These are phyloP conservation scores for Trametes cingulata DNA, from an alignment of 768 basidiomycete species.

Conservation along the genomic window DNA sequence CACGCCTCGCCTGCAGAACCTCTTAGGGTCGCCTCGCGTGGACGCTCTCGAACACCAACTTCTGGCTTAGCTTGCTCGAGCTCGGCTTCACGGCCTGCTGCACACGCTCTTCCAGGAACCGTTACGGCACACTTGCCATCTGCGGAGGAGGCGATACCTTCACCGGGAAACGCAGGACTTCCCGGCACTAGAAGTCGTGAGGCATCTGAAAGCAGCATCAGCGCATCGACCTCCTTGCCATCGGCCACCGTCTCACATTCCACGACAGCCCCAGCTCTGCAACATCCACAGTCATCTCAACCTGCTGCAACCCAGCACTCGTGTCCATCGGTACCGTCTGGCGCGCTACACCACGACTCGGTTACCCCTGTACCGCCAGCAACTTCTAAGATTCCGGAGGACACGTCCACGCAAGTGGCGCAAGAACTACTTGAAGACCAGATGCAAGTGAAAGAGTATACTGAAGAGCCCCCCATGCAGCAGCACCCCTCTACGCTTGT, in stretches of 20 bases:
- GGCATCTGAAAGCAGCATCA: background rate
- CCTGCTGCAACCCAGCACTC: background rate
- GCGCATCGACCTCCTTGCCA: background rate
- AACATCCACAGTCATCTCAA: background rate
- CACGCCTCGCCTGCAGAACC: background rate
- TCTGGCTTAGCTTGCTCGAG: background rate
- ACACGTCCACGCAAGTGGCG: background rate
- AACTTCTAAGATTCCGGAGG: background rate
- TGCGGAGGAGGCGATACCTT: background rate
- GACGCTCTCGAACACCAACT: background rate
- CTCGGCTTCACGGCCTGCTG: too few relatives aligned
- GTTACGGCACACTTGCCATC: background rate
- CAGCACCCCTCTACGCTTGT: background rate
- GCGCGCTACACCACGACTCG: slow-evolving; percentile 2
- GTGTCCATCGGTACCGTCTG: background rate
- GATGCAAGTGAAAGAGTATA: background rate
- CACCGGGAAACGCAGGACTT: background rate
- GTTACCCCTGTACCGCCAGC: background rate
- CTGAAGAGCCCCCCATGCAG: background rate
- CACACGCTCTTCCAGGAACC: background rate
- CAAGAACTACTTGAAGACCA: background rate
- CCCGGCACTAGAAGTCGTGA: background rate
- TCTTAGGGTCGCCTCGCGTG: background rate
- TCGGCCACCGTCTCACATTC: background rate
- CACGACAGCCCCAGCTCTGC: background rate